Base-by-base conservation (phyloP, 2,329 filamentous ascomycete genomes). In the Cladosporium sphaerospermum region DNA sequence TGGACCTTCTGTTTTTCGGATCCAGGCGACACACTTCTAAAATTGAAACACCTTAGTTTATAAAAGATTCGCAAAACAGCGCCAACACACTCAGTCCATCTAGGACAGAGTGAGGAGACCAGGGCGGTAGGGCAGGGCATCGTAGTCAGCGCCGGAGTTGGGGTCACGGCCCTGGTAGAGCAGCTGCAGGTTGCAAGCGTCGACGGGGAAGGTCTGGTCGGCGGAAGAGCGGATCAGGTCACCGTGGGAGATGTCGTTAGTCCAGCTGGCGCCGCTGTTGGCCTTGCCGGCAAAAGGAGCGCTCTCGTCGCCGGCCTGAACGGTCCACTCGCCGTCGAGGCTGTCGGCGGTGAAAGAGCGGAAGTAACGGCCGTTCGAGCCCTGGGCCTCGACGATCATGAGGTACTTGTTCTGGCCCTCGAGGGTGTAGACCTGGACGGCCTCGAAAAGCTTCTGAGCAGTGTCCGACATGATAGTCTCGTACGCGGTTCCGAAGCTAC, bases 351-450 rank as follows among this genome's bases (percentile, higher is more conserved):
- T 85, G 71, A 82, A 86, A 1, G 81, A 84, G 54, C 83, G 81
- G 77, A 86, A 85, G 68, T 79, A 86, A 2, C 83, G 76, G 1
- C 82, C 82, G 32, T 74, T 68, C 0, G 66, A 36, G 1, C 83
- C 82, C 41, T 80, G 78, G 0, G 80, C 73, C 66, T 86, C 83
- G 33, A 86, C 81, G n/a, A 86, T 76, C 80, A 86, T 85, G 53
- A 86, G 77, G 67, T 85, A 86, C 57, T 76, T 68, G 57, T 72
- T 73, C 59, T 77, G 71, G 28, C 78, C 79, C 32, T 73, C 40
- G 54, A 85, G 61, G 2, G 75, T 83, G 70, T 86, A 86, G 42
- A 86, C 83, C 61, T 85, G 78, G 0, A 84, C 81, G 0, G 82
- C 82, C 62, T 86, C 83, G 65, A 85, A 85, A 1, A 86, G 72